These are phyloP conservation scores for Leccinum longicurvipes DNA, from an alignment of 768 basidiomycete species.

Conservation along the genomic window DNA sequence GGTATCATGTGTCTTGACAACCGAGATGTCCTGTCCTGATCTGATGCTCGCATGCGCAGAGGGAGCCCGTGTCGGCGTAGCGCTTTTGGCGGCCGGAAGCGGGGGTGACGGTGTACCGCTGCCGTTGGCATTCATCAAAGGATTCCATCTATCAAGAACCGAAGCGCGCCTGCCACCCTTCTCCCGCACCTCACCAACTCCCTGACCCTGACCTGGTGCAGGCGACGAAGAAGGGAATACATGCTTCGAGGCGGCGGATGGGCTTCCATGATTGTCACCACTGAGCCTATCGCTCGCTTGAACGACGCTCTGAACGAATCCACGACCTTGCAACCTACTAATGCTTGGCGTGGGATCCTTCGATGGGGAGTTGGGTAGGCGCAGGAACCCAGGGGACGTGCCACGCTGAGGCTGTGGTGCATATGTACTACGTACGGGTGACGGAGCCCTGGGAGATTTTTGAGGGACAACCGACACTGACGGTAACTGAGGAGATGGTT, in stretches of 20 bases:
- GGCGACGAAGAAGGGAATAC: slow-evolving; percentile 28
- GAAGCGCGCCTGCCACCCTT: slow-evolving; percentile 35
- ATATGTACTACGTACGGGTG: slow-evolving; percentile 42
- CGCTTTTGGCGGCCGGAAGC: slow-evolving; percentile 36
- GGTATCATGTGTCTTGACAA: slow-evolving; percentile 32
- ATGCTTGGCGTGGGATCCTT: slow-evolving; percentile 83
- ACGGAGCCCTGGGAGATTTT: slow-evolving; percentile 32
- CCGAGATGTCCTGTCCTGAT: slow-evolving; percentile 16
- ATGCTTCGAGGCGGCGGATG: slow-evolving; percentile 25
- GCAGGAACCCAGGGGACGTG: slow-evolving; percentile 59
- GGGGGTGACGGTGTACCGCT: slow-evolving; percentile 36
- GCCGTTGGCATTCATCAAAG: slow-evolving; percentile 29
- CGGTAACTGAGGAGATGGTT: slow-evolving; percentile 31
- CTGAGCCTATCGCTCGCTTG: slow-evolving; percentile 61
- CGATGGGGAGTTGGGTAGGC: slow-evolving; percentile 38
- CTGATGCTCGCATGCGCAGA: slow-evolving; percentile 34
- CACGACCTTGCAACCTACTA: slow-evolving; percentile 77
- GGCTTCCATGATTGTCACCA: slow-evolving; percentile 29
- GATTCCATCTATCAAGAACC: slow-evolving; percentile 74
- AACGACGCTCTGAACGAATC: slow-evolving; percentile 83
- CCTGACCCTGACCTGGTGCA: slow-evolving; percentile 32
- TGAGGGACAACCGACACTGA: slow-evolving; percentile 25
- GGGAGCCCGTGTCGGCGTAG: slow-evolving; percentile 39
- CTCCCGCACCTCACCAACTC: slow-evolving; percentile 36
- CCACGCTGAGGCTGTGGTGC: slow-evolving; percentile 38